Base-by-base conservation (phyloP, 2,329 filamentous ascomycete genomes). In the Xylaria sp. region DNA sequence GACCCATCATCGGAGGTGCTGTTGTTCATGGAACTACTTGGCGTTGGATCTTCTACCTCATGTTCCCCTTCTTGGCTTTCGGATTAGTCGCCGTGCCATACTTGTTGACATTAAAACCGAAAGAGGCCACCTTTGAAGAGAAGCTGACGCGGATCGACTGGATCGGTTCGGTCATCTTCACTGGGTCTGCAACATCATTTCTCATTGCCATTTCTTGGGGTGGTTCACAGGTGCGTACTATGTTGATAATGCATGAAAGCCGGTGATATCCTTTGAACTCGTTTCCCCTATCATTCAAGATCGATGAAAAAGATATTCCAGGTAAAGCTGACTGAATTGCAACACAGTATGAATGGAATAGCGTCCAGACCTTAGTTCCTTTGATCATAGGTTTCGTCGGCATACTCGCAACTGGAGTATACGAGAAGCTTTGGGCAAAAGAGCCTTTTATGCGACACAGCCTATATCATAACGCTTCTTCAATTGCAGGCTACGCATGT, bases 191-290 rank as follows among this genome's bases (percentile, higher is more conserved):
- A 5, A 77, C 80, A 9, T 73, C 78, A 4, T 76, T 84, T 15
- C 78, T 85, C 5, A 71, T 83, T 2, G 77, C 80, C 0, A 74
- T 84, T n/a, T 80, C 78, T 3, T 82, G 78, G 72, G 83, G 78
- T 1, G 83, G 82, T 2, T 65, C 64, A 45, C 43, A 70, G 65
- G 69, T 70, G 58, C n/a, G 68, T 67, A 23, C 21, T 5, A 45
- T 7, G 21, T 19, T 19, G 12, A 17, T 21, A 25, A 15, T 6
- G n/a, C 17, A 31, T 21, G n/a, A n/a, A n/a, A n/a, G n/a, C n/a
- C n/a, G n/a, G n/a, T n/a, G 8, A 50, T n/a, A 35, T 17, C 15
- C 31, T 51, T 11, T 19, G 9, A 33, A 25, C n/a, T 19, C 21
- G 28, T 35, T 21, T 21, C 8, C 6, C 40, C 37, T 8, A 6